Evolutionary conservation across 1,284 basidiomycete species (phyloP), one percentile per base, ranked within the genome.

Genomic region (Leccinum fallax): DNA sequence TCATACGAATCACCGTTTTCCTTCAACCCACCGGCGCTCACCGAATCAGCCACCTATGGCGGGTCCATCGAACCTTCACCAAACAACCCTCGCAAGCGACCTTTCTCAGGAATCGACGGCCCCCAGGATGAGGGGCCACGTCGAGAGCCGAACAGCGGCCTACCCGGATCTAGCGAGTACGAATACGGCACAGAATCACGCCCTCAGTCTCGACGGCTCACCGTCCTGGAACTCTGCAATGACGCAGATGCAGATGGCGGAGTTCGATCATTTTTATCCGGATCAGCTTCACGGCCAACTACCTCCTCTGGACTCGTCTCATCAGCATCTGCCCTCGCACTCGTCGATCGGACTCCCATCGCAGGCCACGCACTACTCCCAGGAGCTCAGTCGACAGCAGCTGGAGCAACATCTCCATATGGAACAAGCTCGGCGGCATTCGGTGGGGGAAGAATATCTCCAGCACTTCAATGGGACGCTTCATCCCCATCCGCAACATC

Each of bases 171-270:
- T 68, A 68, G 71, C 67, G 78, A 78, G 52, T 84, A 87, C 79
- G 85, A 87, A 59, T 86, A 88, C 77, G 85, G 83, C 48, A 71
- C 80, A 67, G 87, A 89, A 65, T 89, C 87, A 70, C 80, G 89
- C 70, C 90, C 90, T 65, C 85, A 88, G 70, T 89, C 86, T 78
- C 83, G 90, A 69, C 78, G 90, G 64, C 86, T 92, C 83, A 83
- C 87, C 76, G 86, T 92, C 82, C 85, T 92, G 89, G 90, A 92
- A 70, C 87, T 92, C 81, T 90, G 87, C 83, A 90, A 91, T 82
- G 86, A 88, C 78, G 71, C 78, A 69, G 75, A 75, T 72, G 70
- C 70, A 68, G 71, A 75, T 74, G 67, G 70, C 53, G 69, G 71
- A 71, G 34, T 73, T 72, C 76, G 76, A 78, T 64, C 78, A 69